Conservation (phyloP, 2,329 filamentous ascomycete species). For the Cercospora brassicicola region DNA sequence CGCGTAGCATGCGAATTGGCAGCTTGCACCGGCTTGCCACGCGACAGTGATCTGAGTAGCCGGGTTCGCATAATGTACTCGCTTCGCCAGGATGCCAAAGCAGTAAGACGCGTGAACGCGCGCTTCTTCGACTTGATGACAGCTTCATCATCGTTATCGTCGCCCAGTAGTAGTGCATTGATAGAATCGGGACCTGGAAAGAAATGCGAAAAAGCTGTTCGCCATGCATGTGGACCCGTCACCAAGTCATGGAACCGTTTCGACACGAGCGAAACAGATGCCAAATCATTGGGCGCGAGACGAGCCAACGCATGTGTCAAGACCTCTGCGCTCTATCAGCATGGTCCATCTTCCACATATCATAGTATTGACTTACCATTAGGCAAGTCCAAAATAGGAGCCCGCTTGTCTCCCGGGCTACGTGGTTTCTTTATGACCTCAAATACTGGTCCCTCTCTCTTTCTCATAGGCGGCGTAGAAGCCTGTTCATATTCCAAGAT, state of each 20-base stretch:
- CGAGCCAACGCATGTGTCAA: conserved; percentile 89
- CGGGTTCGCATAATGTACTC: conserved; percentile 90
- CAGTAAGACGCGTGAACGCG: conserved; percentile 77
- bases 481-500: conserved; percentile 58
- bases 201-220: conserved; percentile 84
- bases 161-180: conserved; percentile 41
- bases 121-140: conserved; percentile 69
- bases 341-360: conserved; percentile 7
- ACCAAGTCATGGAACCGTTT: conserved; percentile 83
- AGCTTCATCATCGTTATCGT: conserved; percentile 54
- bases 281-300: conserved; percentile 79
- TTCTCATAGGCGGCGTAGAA: conserved; percentile 41
- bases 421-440: conserved; percentile 53
- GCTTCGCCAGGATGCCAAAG: conserved; percentile 88
- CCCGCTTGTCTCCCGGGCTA: conserved; percentile 47
- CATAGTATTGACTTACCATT: conserved; percentile 64
- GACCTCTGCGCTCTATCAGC: conserved; percentile 64
- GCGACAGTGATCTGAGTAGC: conserved; percentile 74
- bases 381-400: conserved; percentile 64
- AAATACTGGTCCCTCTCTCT: conserved; percentile 51
- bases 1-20: conserved; percentile 56
- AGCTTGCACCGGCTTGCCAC: conserved; percentile 71
- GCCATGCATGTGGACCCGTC: conserved; percentile 90
- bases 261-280: conserved; percentile 79
- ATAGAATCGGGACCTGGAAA: conserved; percentile 74